These are phyloP conservation scores for Colletotrichum costaricense DNA, from an alignment of 2,329 filamentous ascomycete species.

Conservation along the genomic window DNA sequence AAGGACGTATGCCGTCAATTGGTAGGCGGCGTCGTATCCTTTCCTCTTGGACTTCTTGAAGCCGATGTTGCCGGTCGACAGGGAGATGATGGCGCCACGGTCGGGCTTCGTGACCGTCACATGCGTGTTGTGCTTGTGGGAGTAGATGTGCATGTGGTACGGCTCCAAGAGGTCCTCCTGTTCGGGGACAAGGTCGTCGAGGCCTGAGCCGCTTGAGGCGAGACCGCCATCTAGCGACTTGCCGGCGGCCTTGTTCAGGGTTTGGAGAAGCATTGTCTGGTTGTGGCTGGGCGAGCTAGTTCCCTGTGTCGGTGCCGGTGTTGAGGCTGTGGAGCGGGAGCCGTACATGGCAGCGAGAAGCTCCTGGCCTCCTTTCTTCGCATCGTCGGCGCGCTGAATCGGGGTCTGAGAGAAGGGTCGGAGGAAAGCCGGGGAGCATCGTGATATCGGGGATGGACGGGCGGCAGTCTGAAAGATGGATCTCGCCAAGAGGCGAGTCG, in stretches of 20 bases:
- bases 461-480: constrained; percentile 45
- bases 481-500: constrained; percentile 56
- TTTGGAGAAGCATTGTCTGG: constrained; percentile 53
- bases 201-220: neutral
- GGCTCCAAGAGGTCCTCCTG: constrained; percentile 63
- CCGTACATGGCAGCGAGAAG: constrained; percentile 38
- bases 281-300: constrained; percentile 40
- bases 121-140: constrained; percentile 95
- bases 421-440: constrained; percentile 38
- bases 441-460: constrained; percentile 34
- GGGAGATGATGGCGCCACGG: constrained; percentile 80
- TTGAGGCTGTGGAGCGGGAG: neutral
- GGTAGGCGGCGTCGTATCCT: constrained; percentile 92
- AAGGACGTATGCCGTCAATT: constrained; percentile 85
- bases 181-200: constrained; percentile 40
- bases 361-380: constrained; percentile 29
- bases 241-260: constrained; percentile 44
- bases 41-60: constrained; percentile 85
- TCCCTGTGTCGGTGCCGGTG: too few relatives aligned
- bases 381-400: constrained; percentile 39
- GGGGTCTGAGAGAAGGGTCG: constrained; percentile 55
- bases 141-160: constrained; percentile 88
- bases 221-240: constrained; percentile 24
- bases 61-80: constrained; percentile 90
- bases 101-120: constrained; percentile 89